These are phyloP conservation scores for Clarireedia hainanense DNA, from an alignment of 2,329 filamentous ascomycete genomes.

Conservation along the genomic window DNA sequence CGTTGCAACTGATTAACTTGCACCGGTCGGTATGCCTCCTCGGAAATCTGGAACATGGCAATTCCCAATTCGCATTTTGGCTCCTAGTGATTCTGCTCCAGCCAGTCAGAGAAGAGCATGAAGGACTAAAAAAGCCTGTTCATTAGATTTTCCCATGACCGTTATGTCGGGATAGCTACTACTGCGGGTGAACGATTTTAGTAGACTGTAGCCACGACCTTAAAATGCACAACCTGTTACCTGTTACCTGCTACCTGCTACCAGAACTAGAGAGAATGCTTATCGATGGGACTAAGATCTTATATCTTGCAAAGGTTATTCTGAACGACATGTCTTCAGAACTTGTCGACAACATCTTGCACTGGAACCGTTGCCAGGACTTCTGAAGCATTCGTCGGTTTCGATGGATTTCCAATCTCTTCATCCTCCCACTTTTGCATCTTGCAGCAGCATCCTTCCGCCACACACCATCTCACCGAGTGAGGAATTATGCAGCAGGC, in stretches of 20 bases:
- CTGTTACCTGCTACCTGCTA: neutral
- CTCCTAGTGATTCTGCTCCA: constrained; percentile 1
- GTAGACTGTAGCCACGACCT: constrained; percentile 6
- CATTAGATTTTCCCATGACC: constrained; percentile 10
- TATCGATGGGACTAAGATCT: constrained; percentile 9
- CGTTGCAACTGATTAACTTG: constrained; percentile 3
- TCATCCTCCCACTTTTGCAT: constrained; percentile 5
- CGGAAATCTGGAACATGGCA: neutral
- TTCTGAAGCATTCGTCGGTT: too few relatives aligned
- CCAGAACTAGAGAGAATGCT: neutral
- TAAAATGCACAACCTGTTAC: constrained; percentile 5
- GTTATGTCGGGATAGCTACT: constrained; percentile 9
- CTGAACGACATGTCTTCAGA: constrained; percentile 5
- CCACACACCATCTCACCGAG: constrained; percentile 9
- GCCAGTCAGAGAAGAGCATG: constrained; percentile 2
- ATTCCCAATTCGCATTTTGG: neutral
- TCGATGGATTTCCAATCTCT: neutral
- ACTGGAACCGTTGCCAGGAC: neutral
- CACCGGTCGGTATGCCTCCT: neutral
- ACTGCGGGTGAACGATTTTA: constrained; percentile 11
- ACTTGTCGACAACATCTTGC: neutral
- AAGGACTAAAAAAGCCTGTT: constrained; percentile 3
- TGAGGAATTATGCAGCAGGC: constrained; percentile 8
- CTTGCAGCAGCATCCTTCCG: constrained; percentile 1
- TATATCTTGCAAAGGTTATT: constrained; percentile 3